Evolutionary conservation across 805 yeast genomes (phyloP), one percentile per base, ranked within the genome.

Genomic region (Starmerella apis): DNA sequence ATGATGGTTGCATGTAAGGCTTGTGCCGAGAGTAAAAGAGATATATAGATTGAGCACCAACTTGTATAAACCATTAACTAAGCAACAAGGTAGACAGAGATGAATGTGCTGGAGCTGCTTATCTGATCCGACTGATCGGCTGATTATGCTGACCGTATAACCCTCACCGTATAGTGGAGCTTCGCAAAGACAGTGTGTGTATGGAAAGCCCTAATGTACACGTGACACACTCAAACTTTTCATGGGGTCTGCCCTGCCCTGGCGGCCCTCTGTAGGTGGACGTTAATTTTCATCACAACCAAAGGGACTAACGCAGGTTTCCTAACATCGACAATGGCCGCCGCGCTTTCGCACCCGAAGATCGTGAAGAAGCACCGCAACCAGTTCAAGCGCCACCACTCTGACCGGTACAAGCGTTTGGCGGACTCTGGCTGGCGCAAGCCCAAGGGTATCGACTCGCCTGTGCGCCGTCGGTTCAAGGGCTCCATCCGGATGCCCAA

Each of bases 361-460:
- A 92, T 92, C 77, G 96, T 90, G 75, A 94, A 92, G 90, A 92
- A 92, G 87, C 92, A 88, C 86, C 72, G 87, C 71, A 86, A 86
- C 81, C 84, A 83, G 82, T 92, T 92, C 85, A 94, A 88, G 90
- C 87, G 99, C 80, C 97, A 90, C 76, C 98, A 92, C 81, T 87
- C 96, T 75, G 99, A 92, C 83, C 86, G 96, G 78, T 90, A 87
- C 78, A 82, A 81, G 81, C 88, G 99, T 78, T 96, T 92, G 66
- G 77, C 86, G 69, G 96, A 86, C 78, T 83, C 81, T 82, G 44
- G 44, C 44, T 94, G 98, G 98, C 92, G 99, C 86, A 90, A 92
- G 80, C 99, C 94, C 79, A 92, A 92, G 86, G 99, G 99, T 92
- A 92, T 92, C 73, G 99, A 92, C 81, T 88, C 97, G 65, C 81